These are phyloP conservation scores for Lentinula edodes DNA, from an alignment of 768 basidiomycete genomes.

Conservation along the genomic window DNA sequence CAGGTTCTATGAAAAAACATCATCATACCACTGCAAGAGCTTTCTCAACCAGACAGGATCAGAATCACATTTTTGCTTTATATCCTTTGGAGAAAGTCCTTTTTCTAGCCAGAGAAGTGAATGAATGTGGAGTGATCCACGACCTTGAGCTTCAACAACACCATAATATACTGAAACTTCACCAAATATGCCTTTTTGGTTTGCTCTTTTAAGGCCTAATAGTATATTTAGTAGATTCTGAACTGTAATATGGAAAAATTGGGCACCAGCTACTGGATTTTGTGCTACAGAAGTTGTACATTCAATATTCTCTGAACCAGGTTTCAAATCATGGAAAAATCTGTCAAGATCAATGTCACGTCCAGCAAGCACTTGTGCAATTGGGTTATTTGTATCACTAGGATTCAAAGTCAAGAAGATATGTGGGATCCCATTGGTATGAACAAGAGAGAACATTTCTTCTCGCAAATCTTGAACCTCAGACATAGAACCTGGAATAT, in stretches of 20 bases:
- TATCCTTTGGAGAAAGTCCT: not conserved
- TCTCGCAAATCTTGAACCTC: constrained; percentile 12
- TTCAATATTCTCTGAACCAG: not conserved
- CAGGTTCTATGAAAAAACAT: no score
- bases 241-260: not conserved
- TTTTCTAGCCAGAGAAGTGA: not conserved
- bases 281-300: not conserved
- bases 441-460: constrained; percentile 10
- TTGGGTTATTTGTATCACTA: constrained; percentile 14
- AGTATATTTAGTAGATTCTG: not conserved
- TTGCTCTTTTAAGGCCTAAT: not conserved
- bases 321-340: constrained; percentile 8
- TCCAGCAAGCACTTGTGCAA: constrained; percentile 15
- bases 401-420: constrained; percentile 15
- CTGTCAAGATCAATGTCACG: constrained; percentile 14
- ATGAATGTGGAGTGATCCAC: not conserved
- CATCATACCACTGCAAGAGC: no score
- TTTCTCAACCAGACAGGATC: no score
- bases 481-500: constrained; percentile 14
- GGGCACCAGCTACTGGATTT: not conserved
- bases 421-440: constrained; percentile 11
- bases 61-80: no score
- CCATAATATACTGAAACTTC: not conserved
- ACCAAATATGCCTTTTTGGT: not conserved
- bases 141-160: not conserved